phyloP scores from a whole-genome alignment of 139 green algal species.

The Yamagishiella unicocca region DNA sequence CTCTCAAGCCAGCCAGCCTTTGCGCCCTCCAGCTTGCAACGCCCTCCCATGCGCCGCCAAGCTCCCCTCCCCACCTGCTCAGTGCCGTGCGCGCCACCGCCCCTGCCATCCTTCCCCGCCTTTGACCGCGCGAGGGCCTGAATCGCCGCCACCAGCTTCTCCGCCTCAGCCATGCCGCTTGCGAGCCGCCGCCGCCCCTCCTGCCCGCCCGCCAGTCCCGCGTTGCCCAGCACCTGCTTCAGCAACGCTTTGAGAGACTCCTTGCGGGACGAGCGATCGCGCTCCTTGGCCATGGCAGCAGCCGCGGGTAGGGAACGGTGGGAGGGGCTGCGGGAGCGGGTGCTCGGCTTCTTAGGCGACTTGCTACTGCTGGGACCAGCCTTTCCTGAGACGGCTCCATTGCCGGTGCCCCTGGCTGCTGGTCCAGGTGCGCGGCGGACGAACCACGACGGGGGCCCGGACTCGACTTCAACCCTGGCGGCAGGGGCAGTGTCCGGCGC shows the following conservation, averaged over 20 bases:
- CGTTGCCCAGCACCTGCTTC: conserved; percentile 3
- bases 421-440: background rate
- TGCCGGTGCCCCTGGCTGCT: background rate
- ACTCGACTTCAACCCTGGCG: background rate
- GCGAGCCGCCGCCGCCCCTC: conserved; percentile 2
- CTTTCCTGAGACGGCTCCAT: background rate
- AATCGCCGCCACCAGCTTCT: conserved; percentile 39
- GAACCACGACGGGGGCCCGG: conserved; percentile 1
- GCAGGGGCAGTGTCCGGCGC: background rate
- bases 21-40: no score
- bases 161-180: conserved; percentile 35
- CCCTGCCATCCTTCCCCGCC: background rate
- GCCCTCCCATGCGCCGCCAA: no score
- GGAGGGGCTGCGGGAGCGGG: background rate
- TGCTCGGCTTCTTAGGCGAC: background rate
- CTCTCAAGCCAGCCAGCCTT: no score
- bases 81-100: no score
- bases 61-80: no score
- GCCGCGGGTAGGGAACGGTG: background rate
- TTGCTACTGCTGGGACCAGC: background rate
- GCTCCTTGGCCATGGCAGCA: conserved; percentile 26
- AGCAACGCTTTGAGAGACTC: conserved; percentile 45
- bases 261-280: conserved; percentile 12
- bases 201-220: background rate
- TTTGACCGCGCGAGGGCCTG: conserved; percentile 2